Conservation (phyloP, 2,329 filamentous ascomycete genomes). For the Claviceps purpurea region DNA sequence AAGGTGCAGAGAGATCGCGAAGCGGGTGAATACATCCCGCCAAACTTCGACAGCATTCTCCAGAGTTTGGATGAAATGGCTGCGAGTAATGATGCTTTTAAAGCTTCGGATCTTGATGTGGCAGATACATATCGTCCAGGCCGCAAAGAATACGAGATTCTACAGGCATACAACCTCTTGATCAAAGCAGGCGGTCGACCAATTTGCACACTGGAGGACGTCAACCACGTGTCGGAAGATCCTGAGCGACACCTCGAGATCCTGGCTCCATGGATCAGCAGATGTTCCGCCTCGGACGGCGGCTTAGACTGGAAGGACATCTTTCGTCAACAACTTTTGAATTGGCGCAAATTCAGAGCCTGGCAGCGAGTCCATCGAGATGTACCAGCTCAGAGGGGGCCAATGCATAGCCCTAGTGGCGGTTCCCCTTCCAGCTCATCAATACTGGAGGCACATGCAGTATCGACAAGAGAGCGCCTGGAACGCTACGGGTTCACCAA, state of each 20-base stretch:
- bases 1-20: conserved; percentile 3
- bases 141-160: conserved; percentile 4
- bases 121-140: background rate
- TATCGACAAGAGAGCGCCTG: background rate
- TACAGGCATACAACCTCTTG: conserved; percentile 3
- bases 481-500: conserved; percentile 2
- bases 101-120: background rate
- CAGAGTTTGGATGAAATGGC: conserved; percentile 5
- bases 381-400: background rate
- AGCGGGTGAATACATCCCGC: conserved; percentile 3
- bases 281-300: background rate
- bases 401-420: background rate
- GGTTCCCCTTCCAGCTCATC: background rate
- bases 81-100: conserved; percentile 1
- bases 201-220: conserved; percentile 1
- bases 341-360: conserved; percentile 3
- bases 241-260: background rate
- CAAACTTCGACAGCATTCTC: conserved; percentile 3
- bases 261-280: background rate
- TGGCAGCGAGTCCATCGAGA: conserved; percentile 4
- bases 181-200: conserved; percentile 2
- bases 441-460: background rate
- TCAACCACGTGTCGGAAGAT: conserved; percentile 1
- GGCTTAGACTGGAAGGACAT: conserved; percentile 4
- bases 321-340: conserved; percentile 2